These are phyloP conservation scores for Ascochyta fabae DNA, from an alignment of 2,329 filamentous ascomycete genomes.

Conservation along the genomic window DNA sequence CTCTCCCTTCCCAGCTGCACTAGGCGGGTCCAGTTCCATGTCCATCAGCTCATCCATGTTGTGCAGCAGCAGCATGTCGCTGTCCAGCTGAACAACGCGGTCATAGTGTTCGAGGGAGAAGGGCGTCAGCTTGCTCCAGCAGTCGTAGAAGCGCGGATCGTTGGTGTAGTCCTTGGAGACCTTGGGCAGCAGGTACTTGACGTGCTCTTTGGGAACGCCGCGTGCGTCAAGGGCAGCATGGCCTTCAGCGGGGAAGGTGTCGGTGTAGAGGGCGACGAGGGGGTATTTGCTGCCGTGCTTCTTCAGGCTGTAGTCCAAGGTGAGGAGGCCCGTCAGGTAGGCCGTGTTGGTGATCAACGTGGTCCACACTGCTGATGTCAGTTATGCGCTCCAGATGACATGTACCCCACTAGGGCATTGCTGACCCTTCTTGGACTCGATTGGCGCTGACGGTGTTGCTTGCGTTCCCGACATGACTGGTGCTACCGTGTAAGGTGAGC, in stretches of 20 bases:
- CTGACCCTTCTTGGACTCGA: constrained; percentile 49
- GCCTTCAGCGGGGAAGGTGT: constrained; percentile 72
- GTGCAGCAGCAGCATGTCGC: constrained; percentile 80
- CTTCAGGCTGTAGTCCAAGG: constrained; percentile 78
- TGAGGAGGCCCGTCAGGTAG: constrained; percentile 83
- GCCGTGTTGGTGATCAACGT: constrained; percentile 83
- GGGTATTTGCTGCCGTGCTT: constrained; percentile 72
- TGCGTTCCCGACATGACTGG: constrained; percentile 9
- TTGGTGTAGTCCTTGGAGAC: constrained; percentile 71
- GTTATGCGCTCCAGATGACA: constrained; percentile 18
- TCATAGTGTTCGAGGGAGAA: constrained; percentile 80
- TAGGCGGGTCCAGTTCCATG: constrained; percentile 70
- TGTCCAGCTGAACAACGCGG: constrained; percentile 82
- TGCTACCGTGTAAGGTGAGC: neutral
- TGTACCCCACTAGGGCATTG: constrained; percentile 7
- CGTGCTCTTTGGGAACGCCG: constrained; percentile 71
- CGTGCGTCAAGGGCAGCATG: constrained; percentile 72
- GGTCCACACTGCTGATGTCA: constrained; percentile 72
- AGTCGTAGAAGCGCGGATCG: constrained; percentile 86
- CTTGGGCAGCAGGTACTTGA: constrained; percentile 75
- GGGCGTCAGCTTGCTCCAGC: constrained; percentile 84
- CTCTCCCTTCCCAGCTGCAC: constrained; percentile 59
- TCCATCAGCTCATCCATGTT: constrained; percentile 96
- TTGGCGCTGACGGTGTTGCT: constrained; percentile 31
- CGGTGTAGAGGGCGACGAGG: constrained; percentile 82